A percentile compares a stretch with the other conserved stretches of the same genome.
Evolutionary conservation across 306 rosid species (phyloP).

Genomic region (Delonix regia): DNA sequence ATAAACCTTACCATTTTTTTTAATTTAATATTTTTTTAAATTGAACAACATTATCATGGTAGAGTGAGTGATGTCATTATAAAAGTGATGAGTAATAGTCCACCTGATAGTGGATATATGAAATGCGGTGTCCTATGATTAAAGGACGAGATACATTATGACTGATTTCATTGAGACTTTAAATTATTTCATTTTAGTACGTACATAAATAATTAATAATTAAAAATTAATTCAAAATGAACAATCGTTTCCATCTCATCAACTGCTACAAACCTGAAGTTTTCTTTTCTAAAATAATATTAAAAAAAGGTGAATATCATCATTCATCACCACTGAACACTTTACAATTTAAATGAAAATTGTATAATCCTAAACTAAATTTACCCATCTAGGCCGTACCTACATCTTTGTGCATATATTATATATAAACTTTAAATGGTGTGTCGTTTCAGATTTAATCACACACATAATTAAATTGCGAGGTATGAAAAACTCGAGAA

Average conservation of each 20-base stretch:
- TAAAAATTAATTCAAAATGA: background rate
- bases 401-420: background rate
- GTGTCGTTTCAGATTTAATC: background rate
- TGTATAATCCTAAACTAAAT: background rate
- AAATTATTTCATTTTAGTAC: background rate
- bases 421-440: background rate
- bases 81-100: conserved; percentile 11
- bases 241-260: background rate
- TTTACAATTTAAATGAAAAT: no score
- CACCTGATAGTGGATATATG: conserved; percentile 29
- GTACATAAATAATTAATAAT: background rate
- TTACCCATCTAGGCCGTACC: background rate
- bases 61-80: conserved; percentile 21
- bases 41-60: background rate
- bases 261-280: no score
- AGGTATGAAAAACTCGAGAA: background rate
- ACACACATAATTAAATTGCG: background rate
- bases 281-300: no score
- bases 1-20: background rate
- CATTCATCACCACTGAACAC: no score
- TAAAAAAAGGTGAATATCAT: background rate
- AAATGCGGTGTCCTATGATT: conserved; percentile 15
- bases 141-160: conserved; percentile 6
- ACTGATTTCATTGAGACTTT: background rate
- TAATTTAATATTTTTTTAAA: no score